A percentile compares a stretch with the other conserved stretches of the same genome.
These are phyloP conservation scores for Colletotrichum sp. DNA, from an alignment of 2,329 filamentous ascomycete species.

Conservation along the genomic window DNA sequence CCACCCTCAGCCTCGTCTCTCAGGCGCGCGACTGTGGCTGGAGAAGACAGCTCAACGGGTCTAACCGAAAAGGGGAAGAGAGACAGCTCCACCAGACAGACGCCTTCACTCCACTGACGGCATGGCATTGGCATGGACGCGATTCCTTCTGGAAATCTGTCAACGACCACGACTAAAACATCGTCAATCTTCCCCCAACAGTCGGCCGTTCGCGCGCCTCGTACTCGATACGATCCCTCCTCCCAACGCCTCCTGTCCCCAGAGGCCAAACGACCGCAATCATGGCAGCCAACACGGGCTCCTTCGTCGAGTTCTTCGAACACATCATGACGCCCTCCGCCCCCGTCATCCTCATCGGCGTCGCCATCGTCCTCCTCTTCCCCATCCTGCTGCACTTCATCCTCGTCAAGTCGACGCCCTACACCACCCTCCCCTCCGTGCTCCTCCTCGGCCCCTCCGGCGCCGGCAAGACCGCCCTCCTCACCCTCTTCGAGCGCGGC, in stretches of 20 bases:
- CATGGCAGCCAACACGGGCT: constrained; percentile 37
- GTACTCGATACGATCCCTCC: not conserved
- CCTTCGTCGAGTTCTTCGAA: constrained; percentile 49
- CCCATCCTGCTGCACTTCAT: constrained; percentile 80
- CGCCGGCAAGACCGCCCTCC: constrained; percentile 85
- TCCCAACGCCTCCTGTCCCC: not conserved
- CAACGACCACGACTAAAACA: constrained; percentile 14
- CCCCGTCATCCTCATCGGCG: constrained; percentile 69
- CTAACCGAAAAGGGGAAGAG: not conserved
- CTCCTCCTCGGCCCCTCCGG: constrained; percentile 82
- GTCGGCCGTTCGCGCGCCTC: constrained; percentile 7
- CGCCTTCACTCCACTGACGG: constrained; percentile 3
- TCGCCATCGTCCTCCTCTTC: constrained; percentile 72
- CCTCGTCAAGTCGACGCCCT: constrained; percentile 71
- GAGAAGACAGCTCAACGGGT: not conserved
- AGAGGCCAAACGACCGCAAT: not conserved
- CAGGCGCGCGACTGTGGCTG: not conserved
- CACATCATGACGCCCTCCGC: constrained; percentile 64
- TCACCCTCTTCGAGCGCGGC: constrained; percentile 74
- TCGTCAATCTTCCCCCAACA: not conserved
- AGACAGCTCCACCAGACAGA: not conserved
- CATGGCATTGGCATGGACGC: not conserved
- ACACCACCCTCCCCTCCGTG: constrained; percentile 75
- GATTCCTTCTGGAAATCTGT: constrained; percentile 21
- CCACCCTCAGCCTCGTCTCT: constrained; percentile 4